These are phyloP conservation scores for Sonneratia caseolaris DNA, from an alignment of 345 rosid species.

Conservation along the genomic window DNA sequence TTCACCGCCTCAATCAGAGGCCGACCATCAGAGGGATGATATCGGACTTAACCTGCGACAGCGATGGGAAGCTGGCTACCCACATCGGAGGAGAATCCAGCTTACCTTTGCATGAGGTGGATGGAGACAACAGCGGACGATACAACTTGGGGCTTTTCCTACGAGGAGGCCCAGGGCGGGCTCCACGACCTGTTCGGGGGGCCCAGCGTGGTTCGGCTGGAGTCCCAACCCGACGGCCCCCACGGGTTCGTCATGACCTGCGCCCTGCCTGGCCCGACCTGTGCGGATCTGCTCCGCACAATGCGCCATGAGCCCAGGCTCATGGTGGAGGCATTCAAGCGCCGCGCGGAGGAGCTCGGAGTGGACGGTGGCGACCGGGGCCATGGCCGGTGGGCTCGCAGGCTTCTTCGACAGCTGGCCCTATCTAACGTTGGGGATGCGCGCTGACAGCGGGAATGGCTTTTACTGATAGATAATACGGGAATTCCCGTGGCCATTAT, in stretches of 20 bases:
- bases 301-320: slow-evolving; percentile 90
- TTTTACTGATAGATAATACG: slow-evolving; percentile 39
- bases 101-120: slow-evolving; percentile 75
- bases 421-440: slow-evolving; percentile 35
- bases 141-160: not conserved
- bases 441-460: slow-evolving; percentile 43
- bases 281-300: slow-evolving; percentile 78
- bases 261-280: slow-evolving; percentile 65
- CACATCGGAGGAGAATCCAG: slow-evolving; percentile 13
- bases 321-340: slow-evolving; percentile 79
- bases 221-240: slow-evolving; percentile 69
- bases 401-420: too few species aligned
- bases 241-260: slow-evolving; percentile 73
- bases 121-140: slow-evolving; percentile 26
- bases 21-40: slow-evolving; percentile 59
- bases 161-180: slow-evolving; percentile 19
- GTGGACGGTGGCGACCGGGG: slow-evolving; percentile 10
- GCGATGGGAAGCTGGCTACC: slow-evolving; percentile 75
- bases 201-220: slow-evolving; percentile 74
- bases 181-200: slow-evolving; percentile 87
- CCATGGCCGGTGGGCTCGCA: too few species aligned
- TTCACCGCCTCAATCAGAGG: slow-evolving; percentile 63
- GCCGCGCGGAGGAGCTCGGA: slow-evolving; percentile 56
- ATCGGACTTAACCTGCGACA: slow-evolving; percentile 85
- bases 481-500: too few species aligned